phyloP scores from a whole-genome alignment of 192 early-diverging fungal genomes.

The Gorgonomyces haynaldii region DNA sequence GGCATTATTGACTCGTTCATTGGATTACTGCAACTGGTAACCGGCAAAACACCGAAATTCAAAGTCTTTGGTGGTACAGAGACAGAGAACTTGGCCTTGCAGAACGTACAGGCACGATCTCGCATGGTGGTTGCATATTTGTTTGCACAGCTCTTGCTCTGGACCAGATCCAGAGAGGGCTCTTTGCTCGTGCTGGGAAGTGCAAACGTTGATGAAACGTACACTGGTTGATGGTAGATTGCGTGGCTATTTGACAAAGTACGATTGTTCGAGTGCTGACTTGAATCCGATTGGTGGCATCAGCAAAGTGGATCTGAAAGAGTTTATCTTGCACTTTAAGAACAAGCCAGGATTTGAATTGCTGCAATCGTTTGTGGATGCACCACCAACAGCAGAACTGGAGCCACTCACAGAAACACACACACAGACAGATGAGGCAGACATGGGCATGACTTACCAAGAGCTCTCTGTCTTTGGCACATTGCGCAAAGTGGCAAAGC shows the following conservation, averaged over 20 bases:
- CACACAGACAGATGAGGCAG: conserved; percentile 84
- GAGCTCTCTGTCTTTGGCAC: conserved; percentile 86
- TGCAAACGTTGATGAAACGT: conserved; percentile 96
- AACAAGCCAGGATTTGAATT: conserved; percentile 25
- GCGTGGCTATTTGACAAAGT: conserved; percentile 96
- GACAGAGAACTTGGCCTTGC: conserved; percentile 87
- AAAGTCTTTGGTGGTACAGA: conserved; percentile 72
- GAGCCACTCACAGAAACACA: conserved; percentile 79
- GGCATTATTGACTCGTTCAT: conserved; percentile 62
- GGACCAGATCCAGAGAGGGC: conserved; percentile 57
- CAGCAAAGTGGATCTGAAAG: conserved; percentile 74
- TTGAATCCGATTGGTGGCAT: conserved; percentile 95
- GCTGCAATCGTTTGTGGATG: conserved; percentile 32
- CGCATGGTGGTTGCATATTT: conserved; percentile 94
- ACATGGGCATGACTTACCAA: conserved; percentile 98
- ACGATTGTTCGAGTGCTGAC: conserved; percentile 95
- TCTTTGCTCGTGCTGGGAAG: conserved; percentile 85
- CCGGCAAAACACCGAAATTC: conserved; percentile 62
- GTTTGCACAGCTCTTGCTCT: conserved; percentile 90
- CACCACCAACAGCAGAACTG: conserved; percentile 86
- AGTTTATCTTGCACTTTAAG: conserved; percentile 68
- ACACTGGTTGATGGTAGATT: conserved; percentile 39
- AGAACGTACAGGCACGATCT: conserved; percentile 91
- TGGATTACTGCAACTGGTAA: conserved; percentile 60
- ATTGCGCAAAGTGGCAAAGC: conserved; percentile 73